Base-by-base conservation (phyloP, 768 basidiomycete genomes). In the Lenzites betulinus region DNA sequence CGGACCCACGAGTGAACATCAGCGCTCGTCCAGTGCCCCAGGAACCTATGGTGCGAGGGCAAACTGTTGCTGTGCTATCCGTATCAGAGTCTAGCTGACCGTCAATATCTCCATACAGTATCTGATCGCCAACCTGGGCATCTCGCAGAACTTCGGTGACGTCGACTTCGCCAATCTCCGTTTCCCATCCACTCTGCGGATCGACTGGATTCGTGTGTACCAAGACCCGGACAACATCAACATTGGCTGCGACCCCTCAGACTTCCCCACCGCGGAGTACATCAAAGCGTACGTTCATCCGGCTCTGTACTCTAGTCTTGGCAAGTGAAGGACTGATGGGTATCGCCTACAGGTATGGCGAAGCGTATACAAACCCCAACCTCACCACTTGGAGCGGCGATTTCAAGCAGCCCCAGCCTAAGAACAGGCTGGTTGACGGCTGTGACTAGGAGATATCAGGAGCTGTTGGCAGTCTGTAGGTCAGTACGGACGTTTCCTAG, bases 161-260 rank as follows among this genome's bases (percentile, higher is more conserved):
- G 81, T 88, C 63, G 84, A 88, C 60, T 72, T 81, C 46, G 73
- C 69, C 1, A 73, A 86, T 58, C 71, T 88, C 18, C 72, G 69
- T 16, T 86, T 86, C 71, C 74, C 74, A 3, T 72, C 85, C 16
- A 75, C 71, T 4, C 88, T 95, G 89, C 78, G 77, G 56, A 75
- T 95, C 47, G 94, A 96, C 69, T 95, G 84, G 58, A 84, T 95
- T 57, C 85, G 94, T 1, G 90, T 97, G 3, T 90, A 89, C 65
- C 88, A 89, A 65, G 75, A 76, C 36, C 72, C 77, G 55, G 71
- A 76, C 61, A 64, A 69, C 5, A 74, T 77, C 63, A 86, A 86
- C 63, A 74, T 86, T 42, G 86, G 87, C 7, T 88, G 86, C 63
- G 90, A 93, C 66, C 92, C 93, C 2, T 67, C 73, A 15, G 80